phyloP scores from a whole-genome alignment of 352 stramenopile species.

The Phytophthora fragariae region DNA sequence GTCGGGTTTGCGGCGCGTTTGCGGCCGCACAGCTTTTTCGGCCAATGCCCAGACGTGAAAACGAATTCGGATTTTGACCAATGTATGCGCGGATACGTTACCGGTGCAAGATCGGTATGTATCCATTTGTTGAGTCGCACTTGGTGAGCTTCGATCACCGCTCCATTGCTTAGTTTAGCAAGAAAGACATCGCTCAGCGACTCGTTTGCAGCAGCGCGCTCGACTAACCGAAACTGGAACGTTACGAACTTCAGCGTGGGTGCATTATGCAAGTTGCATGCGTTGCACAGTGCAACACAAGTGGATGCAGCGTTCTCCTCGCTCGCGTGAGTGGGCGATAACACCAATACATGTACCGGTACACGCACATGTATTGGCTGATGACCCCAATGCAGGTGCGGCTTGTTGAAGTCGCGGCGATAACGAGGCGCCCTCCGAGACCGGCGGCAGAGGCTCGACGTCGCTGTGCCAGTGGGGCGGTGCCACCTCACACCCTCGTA shows the following conservation, averaged over 20 bases:
- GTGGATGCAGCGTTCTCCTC: background rate
- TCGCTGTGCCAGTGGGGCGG: background rate
- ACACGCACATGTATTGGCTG: no score
- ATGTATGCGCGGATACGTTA: background rate
- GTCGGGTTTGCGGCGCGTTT: constrained; percentile 3
- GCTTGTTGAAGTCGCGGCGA: background rate
- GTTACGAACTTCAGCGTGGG: constrained; percentile 12
- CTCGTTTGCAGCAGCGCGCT: background rate
- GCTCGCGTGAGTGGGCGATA: background rate
- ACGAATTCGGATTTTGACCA: background rate
- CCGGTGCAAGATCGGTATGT: background rate
- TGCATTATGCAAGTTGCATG: constrained; percentile 10
- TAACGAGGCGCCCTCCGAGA: background rate
- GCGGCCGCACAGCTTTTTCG: background rate
- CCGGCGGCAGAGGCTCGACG: background rate
- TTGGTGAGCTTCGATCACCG: no score
- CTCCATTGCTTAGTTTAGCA: background rate
- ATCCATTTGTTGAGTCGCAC: background rate
- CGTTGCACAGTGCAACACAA: constrained; percentile 1
- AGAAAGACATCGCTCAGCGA: background rate
- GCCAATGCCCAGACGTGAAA: background rate
- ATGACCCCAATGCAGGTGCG: background rate
- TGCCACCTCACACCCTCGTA: constrained; percentile 18
- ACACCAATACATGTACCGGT: background rate
- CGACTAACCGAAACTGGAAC: background rate